Evolutionary conservation across 108 stramenopile species (phyloP), one percentile per base, ranked within the genome.

Genomic region (Stephanodiscus triporus): DNA sequence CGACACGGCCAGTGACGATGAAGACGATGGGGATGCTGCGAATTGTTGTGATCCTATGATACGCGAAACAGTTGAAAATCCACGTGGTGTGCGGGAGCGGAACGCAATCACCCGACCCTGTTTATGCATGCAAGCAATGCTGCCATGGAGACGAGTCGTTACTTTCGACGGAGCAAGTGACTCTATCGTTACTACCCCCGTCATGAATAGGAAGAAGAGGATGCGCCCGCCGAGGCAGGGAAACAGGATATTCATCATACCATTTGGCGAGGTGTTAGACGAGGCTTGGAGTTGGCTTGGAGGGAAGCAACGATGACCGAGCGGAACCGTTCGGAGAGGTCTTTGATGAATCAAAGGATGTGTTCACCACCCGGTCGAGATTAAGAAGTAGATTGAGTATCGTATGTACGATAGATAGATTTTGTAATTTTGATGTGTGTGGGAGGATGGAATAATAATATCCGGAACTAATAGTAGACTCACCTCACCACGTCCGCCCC

Each of bases 1-100:
- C 2, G 63, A 64, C 43, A 64, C 36, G 36, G 24, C 40, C 63
- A 64, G 40, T 29, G 62, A 53, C 7, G 70, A 58, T 40, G 74
- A 68, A 9, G 74, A 45, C 17, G 51, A 56, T 14, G 43, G 40
- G 61, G 36, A 29, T 63, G 62, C 24, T 13, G 26, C 23, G 26
- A 45, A 45, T 45, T 26, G 53, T 45, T 26, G 53, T 13, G 53
- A 24, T 54, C 53, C 24, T 54, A 7, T 24, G 53, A 11, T 22
- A 45, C 43, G 43, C 16, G 32, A 34, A 34, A 34, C 2, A 34
- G 32, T 34, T 34, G 32, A 34, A 34, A 34, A 49, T 49, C 19
- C 48, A 49, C 48, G 19, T 49, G 48, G 48, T 49, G 48, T 49
- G 48, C 3, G 19, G 19, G 19, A 19, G 48, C 23, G 1, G 53